phyloP scores from a whole-genome alignment of 139 green algal genomes.

The Astrephomene gubernaculifera region DNA sequence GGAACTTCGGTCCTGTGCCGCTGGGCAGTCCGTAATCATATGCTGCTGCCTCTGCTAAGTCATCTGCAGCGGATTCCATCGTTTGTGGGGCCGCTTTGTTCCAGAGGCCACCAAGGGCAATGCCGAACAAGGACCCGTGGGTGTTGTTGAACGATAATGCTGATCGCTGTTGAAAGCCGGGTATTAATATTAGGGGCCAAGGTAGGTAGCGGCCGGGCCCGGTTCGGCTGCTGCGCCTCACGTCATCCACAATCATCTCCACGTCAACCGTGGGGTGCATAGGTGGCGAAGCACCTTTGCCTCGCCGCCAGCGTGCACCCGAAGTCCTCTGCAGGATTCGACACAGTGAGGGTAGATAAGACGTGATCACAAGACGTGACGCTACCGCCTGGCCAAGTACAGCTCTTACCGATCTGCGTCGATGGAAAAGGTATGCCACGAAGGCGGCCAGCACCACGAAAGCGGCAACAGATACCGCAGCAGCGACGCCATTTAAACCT shows the following conservation, averaged over 20 bases:
- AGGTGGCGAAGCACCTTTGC: background rate
- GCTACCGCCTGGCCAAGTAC: no score
- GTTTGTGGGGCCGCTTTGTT: background rate
- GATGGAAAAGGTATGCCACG: slow-evolving; percentile 2
- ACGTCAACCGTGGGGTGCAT: background rate
- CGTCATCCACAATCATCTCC: slow-evolving; percentile 14
- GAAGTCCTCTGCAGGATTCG: background rate
- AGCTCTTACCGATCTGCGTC: slow-evolving; percentile 1
- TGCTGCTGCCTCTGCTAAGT: background rate
- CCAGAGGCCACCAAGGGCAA: background rate
- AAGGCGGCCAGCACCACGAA: background rate
- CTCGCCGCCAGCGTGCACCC: background rate
- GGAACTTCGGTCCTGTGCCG: background rate
- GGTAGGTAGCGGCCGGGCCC: background rate
- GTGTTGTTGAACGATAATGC: no score
- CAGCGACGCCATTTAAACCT: slow-evolving; percentile 5
- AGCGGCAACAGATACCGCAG: background rate
- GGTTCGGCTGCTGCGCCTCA: background rate
- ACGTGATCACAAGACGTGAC: no score
- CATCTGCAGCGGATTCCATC: background rate
- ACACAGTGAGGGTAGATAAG: no score
- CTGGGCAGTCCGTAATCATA: background rate
- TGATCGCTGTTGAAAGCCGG: no score
- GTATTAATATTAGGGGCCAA: no score
- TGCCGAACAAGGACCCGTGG: no score